Base-by-base conservation (phyloP, 108 stramenopile genomes). In the Nitzschia palea region DNA sequence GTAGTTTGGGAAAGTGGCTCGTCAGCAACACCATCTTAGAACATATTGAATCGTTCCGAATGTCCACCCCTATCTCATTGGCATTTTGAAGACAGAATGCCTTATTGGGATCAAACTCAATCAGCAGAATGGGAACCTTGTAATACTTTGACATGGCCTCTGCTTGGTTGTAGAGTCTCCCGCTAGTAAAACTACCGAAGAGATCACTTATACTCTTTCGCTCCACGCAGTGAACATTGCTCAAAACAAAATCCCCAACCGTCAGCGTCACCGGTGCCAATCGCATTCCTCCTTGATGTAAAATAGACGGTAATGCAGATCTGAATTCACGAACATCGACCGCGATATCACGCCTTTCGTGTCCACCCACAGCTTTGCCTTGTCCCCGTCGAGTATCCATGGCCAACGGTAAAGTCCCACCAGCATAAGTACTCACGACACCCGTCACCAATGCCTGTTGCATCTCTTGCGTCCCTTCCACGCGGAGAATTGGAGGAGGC, bases 301-400 rank as follows among this genome's bases (percentile, higher is more conserved):
- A 79, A 52, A 98, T 88, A n/a, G 90, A 95, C 0, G 98, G 98
- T 36, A 99, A 69, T 3, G 91, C 75, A 26, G 95, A 87, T n/a
- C 98, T 80, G 63, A 99, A 99, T 74, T 99, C 98, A 32, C 99
- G 85, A 28, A 98, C 91, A 76, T 99, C 99, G 4, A 98, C 97
- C 27, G 87, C 87, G 76, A 94, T 86, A 60, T 94, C 88, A 33
- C 93, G 81, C 53, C 68, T 55, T 53, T 88, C 85, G 22, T 78
- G 48, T 17, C 44, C 36, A 0, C 44, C 20, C 20, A 70, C 77
- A 42, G 74, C 58, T 54, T 85, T 86, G 29, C 91, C 88, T 18
- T 81, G 67, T 0, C 85, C 89, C 32, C 78, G 74, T 3, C 93
- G 73, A 32, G 88, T 90, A 52, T 94, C 93, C 71, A 88, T 80